Evolutionary conservation across 1,139 yeast species (phyloP), one percentile per base, ranked within the genome.

Genomic region (Komagataea norvegica): DNA sequence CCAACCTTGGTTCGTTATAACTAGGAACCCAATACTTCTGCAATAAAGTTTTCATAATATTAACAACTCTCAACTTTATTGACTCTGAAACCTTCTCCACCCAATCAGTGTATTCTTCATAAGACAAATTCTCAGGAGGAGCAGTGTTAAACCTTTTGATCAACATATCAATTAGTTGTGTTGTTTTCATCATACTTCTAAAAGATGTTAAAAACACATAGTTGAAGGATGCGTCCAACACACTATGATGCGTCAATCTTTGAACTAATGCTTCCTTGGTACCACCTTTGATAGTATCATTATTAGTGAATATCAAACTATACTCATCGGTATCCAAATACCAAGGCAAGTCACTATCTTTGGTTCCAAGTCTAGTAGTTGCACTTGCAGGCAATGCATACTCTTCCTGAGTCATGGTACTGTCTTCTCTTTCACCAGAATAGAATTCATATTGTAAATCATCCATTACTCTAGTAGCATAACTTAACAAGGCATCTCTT

Each of bases 101-200:
- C 97, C 98, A 91, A 5, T 70, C 62, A 31, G 78, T 76, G 55
- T 85, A 86, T 54, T 88, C 96, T 44, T 84, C 95, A 49, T 77
- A 82, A 39, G 85, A 77, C 44, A 91, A 64, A 0, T 95, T 96
- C 51, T 84, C 95, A 0, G 96, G 96, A 5, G 96, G 94, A 45
- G 76, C 79, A 24, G 79, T 65, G 43, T 80, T 72, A 60, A 81
- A 91, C 37, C 95, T 67, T 25, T 70, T 68, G 25, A 81, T 75
- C 43, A 91, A 64, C 32, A 74, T 60, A 18, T 70, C 72, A 40
- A 88, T 67, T 25, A 91, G 67, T 41, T 79, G 86, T 4, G 72
- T 62, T 1, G 94, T 74, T 1, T 82, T 69, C 64, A 83, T 74
- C 56, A 89, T 84, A 30, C 93, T 79, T 28, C 85, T 70, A 60